Base-by-base conservation (phyloP, 129 eudicot genomes). In the Cynara cardunculus region DNA sequence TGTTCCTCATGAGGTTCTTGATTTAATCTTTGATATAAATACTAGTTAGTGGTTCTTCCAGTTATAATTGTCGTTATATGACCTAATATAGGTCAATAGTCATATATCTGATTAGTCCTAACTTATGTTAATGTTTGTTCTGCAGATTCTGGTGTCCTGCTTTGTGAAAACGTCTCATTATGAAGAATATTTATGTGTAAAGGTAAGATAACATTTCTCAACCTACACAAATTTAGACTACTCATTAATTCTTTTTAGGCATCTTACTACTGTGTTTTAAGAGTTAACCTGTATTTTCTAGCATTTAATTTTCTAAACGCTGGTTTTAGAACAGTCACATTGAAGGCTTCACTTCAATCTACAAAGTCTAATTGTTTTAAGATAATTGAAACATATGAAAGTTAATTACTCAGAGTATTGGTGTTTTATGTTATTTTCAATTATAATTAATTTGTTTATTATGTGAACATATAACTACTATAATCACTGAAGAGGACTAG, bases 161-260 rank as follows among this genome's bases (percentile, higher is more conserved):
- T 94, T 94, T 86, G 99, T 94, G 82, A 94, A 92, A 90, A 94
- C 99, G 34, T 86, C 99, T 49, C 97, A 88, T 78, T 87, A 84
- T 80, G 99, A 95, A 85, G 99, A 94, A 74, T 94, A 92, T 81
- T 83, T 90, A 9, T 89, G 97, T 84, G 99, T 92, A 68, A 94
- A 94, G 96, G 98, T 92, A 84, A 72, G 84, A 75, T 18, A 24
- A 69, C 30, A 21, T 78, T 34, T 82, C 53, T 25, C 22, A 68
- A 75, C 22, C 30, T 75, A 22, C 11, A 5, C 37, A 69, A 59
- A 76, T 76, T 10, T 25, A 69, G 26, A 82, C 25, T 73, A 7
- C 18, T 69, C 69, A 10, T 64, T 21, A 7, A 21, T 19, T 64
- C 14, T 62, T 21, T 64, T 21, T 64, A 9, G 27, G 69, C 27